Evolutionary conservation across 2,329 filamentous ascomycete species (phyloP), one percentile per base, ranked within the genome.

Genomic region (Teratosphaeria zuluensis): DNA sequence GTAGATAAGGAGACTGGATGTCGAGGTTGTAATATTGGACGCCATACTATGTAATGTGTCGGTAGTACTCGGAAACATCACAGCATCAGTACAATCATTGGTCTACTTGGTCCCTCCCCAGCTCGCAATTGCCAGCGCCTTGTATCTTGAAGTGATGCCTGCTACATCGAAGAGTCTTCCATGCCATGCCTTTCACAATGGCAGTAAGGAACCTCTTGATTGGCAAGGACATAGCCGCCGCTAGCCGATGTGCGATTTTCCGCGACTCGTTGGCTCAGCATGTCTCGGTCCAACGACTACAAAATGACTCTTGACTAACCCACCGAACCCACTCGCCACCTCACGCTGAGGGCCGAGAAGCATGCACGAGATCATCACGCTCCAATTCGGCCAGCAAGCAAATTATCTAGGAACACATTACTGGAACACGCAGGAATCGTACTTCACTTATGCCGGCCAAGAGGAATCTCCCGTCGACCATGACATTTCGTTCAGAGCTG

Each of bases 371-470:
- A 90, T 97, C 62, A 80, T 99, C 62, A 96, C 92, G 0, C 79
- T 99, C 53, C 94, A 99, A 79, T 85, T 97, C 61, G 94, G 94
- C 51, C 88, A 95, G 72, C 86, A 89, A 70, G 92, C 89, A 72
- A 99, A 99, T 74, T 95, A 96, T 69, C 78, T 95, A 24, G 92
- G 88, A 32, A 95, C 92, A 0, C 94, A 99, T 77, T 99, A 96
- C 74, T 99, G 94, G 94, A 99, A 99, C 69, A 81, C 89, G 5
- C 92, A 96, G 88, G 94, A 99, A 79, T 96, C 92, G 0, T 99
- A 99, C 75, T 97, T 97, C 71, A 96, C 92, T 14, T 97, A 96
- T 69, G 80, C 82, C 53, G 79, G 86, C 62, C 78, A 89, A 70
- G 80, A 84, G 65, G 83, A 87, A 60, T 82, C 82, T 6, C 80